Evolutionary conservation across 345 rosid species (phyloP).

Genomic region (Murraya paniculata): DNA sequence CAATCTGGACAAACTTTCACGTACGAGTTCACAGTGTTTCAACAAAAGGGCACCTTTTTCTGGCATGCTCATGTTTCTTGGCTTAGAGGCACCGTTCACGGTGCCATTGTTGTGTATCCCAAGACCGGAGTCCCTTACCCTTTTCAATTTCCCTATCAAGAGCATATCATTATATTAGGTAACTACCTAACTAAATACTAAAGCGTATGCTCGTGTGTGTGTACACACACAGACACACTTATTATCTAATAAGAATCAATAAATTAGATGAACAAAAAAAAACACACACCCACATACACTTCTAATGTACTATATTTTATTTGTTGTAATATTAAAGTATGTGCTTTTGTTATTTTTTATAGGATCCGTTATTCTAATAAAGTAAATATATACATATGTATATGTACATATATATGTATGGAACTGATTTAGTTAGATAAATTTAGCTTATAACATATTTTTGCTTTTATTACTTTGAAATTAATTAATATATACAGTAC

Average conservation of each 20-base stretch:
- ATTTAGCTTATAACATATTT: no score
- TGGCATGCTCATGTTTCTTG: conserved; percentile 95
- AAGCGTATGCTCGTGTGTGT: no score
- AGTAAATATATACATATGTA: no score
- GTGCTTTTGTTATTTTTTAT: no score
- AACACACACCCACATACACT: rapidly evolving
- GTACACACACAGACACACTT: no score
- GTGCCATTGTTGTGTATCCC: conserved; percentile 75
- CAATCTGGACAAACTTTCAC: conserved; percentile 72
- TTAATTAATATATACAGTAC: neutral
- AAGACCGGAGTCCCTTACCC: conserved; percentile 69
- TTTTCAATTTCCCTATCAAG: conserved; percentile 53
- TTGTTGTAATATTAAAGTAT: no score
- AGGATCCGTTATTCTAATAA: no score
- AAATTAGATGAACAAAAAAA: no score
- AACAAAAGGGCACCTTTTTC: conserved; percentile 75
- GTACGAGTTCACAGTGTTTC: conserved; percentile 60
- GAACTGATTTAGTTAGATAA: no score
- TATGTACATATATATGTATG: no score
- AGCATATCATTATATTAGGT: conserved; percentile 71
- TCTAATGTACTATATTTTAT: no score
- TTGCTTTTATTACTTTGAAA: neutral
- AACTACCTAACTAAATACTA: neutral
- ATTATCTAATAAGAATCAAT: no score
- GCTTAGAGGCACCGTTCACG: conserved; percentile 75